Base-by-base conservation (phyloP, 495 filamentous ascomycete genomes). In the Immersiella caudata region DNA sequence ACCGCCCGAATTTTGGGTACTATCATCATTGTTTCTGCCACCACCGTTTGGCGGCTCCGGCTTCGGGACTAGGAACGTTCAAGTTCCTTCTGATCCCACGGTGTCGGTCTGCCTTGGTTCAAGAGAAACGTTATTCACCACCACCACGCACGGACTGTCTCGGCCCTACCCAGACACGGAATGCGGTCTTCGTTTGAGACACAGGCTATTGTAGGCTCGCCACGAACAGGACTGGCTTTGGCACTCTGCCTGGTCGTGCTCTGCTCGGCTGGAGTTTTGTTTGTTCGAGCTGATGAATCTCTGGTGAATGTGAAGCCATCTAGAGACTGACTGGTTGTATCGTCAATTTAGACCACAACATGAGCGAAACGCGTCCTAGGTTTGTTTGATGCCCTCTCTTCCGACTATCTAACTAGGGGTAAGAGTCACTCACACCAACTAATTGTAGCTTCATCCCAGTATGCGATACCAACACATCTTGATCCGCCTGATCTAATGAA, bases 161-260 rank as follows among this genome's bases (percentile, higher is more conserved):
- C 56, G 56, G 56, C 56, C 56, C n/a, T 59, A 59, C 56, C 56
- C 56, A 59, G 26, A 27, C 26, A 59, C 26, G 56, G 26, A 59
- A 59, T 59, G 27, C 56, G 2, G 29, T 33, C 7, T 59, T 33
- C 16, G 5, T 26, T 20, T 59, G 24, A 59, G 56, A 55, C 52
- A 55, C 6, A 22, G 49, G 18, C 18, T n/a, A 52, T 14, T 22
- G 16, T 18, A 16, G 25, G 26, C 56, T 29, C 24, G 6, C 24
- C 18, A 24, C 55, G 2, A n/a, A 9, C 24, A 27, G 1, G 26
- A 6, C 40, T 18, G 2, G 40, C 40, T 46, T 46, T 18, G 6
- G 11, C 16, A 46, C 40, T 46, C 5, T 46, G 16, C 40, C 40
- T 46, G 40, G 9, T 18, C 5, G 40, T 14, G 11, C n/a, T n/a